A percentile compares a stretch with the other conserved stretches of the same genome.
These are phyloP conservation scores for Multifurca ochricompacta DNA, from an alignment of 768 basidiomycete species.

Conservation along the genomic window DNA sequence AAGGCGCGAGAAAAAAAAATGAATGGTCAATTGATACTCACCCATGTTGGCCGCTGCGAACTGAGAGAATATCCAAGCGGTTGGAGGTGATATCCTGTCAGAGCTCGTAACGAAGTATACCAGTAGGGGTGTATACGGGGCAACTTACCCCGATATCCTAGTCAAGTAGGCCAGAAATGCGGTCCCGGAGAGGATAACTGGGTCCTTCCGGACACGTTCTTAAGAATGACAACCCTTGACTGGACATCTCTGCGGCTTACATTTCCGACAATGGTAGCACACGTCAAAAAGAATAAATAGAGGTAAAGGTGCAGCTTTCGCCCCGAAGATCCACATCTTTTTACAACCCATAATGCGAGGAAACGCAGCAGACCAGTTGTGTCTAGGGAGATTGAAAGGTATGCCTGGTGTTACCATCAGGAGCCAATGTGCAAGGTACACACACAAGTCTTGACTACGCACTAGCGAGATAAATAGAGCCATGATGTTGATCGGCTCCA, in stretches of 20 bases:
- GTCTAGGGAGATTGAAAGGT: slow-evolving; percentile 89
- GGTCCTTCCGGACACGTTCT: slow-evolving; percentile 40
- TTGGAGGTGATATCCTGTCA: slow-evolving; percentile 33
- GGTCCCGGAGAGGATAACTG: slow-evolving; percentile 86
- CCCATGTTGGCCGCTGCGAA: slow-evolving; percentile 76
- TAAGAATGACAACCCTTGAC: background rate
- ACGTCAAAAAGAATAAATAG: slow-evolving; percentile 71
- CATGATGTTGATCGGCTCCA: slow-evolving; percentile 89
- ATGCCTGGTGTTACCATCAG: slow-evolving; percentile 35
- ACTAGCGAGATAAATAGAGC: slow-evolving; percentile 84
- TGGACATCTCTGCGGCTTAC: slow-evolving; percentile 22
- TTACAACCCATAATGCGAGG: slow-evolving; percentile 81
- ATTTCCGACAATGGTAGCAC: slow-evolving; percentile 82
- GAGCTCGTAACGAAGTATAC: background rate
- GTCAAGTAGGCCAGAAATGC: slow-evolving; percentile 89
- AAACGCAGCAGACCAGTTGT: slow-evolving; percentile 80
- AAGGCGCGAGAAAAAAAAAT: background rate
- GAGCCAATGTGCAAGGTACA: background rate
- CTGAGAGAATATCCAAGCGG: slow-evolving; percentile 66
- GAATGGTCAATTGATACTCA: slow-evolving; percentile 33
- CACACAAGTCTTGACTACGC: slow-evolving; percentile 12
- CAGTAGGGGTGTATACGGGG: background rate
- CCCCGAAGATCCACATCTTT: slow-evolving; percentile 65
- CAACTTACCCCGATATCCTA: slow-evolving; percentile 40
- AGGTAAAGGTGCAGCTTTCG: slow-evolving; percentile 69